phyloP scores from a whole-genome alignment of 2,329 filamentous ascomycete genomes.

The Bipolaris oryzae region DNA sequence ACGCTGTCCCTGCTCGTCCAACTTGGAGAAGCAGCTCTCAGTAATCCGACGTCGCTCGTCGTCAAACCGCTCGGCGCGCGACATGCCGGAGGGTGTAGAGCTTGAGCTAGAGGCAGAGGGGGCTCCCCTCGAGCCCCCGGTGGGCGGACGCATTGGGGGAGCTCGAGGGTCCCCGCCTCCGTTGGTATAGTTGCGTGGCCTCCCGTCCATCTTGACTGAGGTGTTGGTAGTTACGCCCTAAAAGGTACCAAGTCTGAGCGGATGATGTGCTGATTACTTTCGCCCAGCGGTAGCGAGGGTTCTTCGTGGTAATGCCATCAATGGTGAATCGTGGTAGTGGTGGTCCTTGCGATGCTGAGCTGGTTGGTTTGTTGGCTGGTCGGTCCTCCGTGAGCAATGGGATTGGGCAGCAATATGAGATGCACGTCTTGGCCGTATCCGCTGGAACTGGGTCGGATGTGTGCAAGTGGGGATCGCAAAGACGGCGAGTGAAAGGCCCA shows the following conservation, averaged over 20 bases:
- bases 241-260: neutral
- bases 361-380: conserved; percentile 10
- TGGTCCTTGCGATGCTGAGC: conserved; percentile 21
- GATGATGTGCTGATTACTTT: conserved; percentile 9
- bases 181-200: conserved; percentile 42
- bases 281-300: conserved; percentile 24
- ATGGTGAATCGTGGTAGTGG: conserved; percentile 21
- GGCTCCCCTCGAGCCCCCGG: conserved; percentile 36
- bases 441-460: neutral
- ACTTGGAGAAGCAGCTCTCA: conserved; percentile 91
- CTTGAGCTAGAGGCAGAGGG: conserved; percentile 35
- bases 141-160: conserved; percentile 33
- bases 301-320: conserved; percentile 28
- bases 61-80: conserved; percentile 83
- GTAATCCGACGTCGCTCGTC: conserved; percentile 95
- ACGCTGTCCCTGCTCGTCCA: conserved; percentile 85
- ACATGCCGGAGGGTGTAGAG: conserved; percentile 40
- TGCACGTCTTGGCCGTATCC: neutral
- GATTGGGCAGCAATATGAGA: conserved; percentile 3
- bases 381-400: conserved; percentile 9
- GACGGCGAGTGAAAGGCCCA: conserved; percentile 14
- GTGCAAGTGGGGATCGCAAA: conserved; percentile 7
- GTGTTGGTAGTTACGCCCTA: neutral
- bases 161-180: conserved; percentile 31
- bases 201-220: conserved; percentile 40